phyloP scores from a whole-genome alignment of 768 basidiomycete genomes.

The Tephrocybe sp. region DNA sequence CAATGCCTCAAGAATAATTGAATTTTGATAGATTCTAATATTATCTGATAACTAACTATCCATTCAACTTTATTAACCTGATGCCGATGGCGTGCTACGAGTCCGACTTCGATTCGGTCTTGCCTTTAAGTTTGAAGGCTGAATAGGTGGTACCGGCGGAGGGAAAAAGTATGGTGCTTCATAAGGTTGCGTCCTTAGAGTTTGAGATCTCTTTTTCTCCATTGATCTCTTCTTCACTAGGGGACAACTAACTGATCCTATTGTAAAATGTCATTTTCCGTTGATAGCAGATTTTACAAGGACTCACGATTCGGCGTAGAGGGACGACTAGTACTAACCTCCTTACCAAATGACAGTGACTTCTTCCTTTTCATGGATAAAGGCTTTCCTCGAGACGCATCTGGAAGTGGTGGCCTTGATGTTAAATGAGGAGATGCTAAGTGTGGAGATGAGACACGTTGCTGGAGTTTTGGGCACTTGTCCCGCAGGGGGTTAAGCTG shows the following conservation, averaged over 20 bases:
- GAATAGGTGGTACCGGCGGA: conserved; percentile 32
- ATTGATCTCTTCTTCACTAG: conserved; percentile 14
- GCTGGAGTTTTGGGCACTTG: conserved; percentile 23
- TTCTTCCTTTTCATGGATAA: conserved; percentile 14
- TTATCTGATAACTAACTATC: conserved; percentile 17
- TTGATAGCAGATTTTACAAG: neutral
- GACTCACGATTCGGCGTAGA: conserved; percentile 8
- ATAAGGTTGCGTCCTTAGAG: conserved; percentile 54
- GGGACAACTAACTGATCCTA: conserved; percentile 7
- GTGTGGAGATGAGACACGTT: conserved; percentile 27
- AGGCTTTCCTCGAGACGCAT: conserved; percentile 4
- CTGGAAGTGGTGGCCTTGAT: conserved; percentile 8
- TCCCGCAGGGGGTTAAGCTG: conserved; percentile 25
- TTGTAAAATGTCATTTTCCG: neutral
- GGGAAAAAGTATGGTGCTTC: conserved; percentile 64
- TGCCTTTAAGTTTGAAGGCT: neutral
- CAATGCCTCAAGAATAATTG: too few species aligned
- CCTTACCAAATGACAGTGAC: conserved; percentile 20
- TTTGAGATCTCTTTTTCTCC: conserved; percentile 35
- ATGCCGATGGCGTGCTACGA: neutral
- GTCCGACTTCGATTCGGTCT: conserved; percentile 24
- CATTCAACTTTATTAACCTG: too few species aligned
- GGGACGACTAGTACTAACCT: conserved; percentile 7
- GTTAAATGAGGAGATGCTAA: conserved; percentile 19
- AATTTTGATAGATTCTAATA: too few species aligned